Conservation (phyloP, 208 protist genomes). For the Leishmania arabica region DNA sequence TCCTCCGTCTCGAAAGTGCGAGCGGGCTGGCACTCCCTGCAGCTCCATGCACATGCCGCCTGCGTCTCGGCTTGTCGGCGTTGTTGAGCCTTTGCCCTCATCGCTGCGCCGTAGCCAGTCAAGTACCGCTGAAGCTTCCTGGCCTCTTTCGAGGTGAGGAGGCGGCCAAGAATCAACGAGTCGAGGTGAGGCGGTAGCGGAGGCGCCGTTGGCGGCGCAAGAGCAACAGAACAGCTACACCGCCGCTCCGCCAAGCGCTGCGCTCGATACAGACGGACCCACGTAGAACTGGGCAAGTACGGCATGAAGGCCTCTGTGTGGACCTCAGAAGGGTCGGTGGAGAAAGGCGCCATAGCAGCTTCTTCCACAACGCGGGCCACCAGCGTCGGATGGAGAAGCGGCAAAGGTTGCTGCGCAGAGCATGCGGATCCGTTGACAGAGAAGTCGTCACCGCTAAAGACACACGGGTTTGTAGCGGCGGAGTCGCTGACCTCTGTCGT, state of each 20-base stretch:
- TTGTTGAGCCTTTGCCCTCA: slow-evolving; percentile 6
- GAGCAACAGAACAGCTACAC: neutral
- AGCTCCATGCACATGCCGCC: slow-evolving; percentile 2
- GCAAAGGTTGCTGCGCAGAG: slow-evolving; percentile 14
- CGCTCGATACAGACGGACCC: slow-evolving; percentile 20
- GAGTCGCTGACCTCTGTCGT: neutral
- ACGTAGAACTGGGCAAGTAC: slow-evolving; percentile 22
- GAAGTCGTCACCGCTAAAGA: neutral
- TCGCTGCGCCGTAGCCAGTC: slow-evolving; percentile 28
- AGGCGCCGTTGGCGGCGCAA: neutral
- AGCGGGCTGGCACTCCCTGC: slow-evolving; percentile 18
- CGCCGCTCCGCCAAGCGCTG: slow-evolving; percentile 23
- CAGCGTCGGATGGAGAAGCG: slow-evolving; percentile 32
- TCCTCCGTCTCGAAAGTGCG: slow-evolving; percentile 31
- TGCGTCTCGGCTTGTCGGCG: neutral
- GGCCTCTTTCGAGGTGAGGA: slow-evolving; percentile 37
- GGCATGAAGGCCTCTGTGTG: slow-evolving; percentile 12
- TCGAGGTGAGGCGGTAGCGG: slow-evolving; percentile 46
- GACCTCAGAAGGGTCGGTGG: neutral
- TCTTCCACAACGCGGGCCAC: slow-evolving; percentile 5
- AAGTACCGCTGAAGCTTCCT: slow-evolving; percentile 49
- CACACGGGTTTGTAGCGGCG: neutral
- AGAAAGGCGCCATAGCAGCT: neutral
- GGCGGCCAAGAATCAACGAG: slow-evolving; percentile 30
- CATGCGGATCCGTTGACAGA: neutral